A percentile compares a stretch with the other conserved stretches of the same genome.
Conservation (phyloP, 1,139 yeast species). For the Geotrichum siamense region DNA sequence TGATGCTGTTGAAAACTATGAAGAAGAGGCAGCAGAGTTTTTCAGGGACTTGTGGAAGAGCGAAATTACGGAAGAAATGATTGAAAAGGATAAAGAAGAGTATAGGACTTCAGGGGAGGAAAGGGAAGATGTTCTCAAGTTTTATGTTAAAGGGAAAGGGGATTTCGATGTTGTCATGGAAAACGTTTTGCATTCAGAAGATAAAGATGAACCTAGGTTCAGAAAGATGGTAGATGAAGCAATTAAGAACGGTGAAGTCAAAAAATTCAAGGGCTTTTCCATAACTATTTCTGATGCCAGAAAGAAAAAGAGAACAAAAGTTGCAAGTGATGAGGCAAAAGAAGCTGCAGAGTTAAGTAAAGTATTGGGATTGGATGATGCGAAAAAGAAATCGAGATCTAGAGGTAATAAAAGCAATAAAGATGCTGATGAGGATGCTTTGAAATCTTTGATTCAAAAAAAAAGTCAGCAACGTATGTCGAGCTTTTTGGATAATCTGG, state of each 20-base stretch:
- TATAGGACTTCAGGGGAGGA: slow-evolving; percentile 67
- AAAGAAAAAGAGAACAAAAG: slow-evolving; percentile 40
- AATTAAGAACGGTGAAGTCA: slow-evolving; percentile 36
- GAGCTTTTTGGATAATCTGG: slow-evolving; percentile 45
- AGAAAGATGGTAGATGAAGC: slow-evolving; percentile 45
- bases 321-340: slow-evolving; percentile 52
- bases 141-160: slow-evolving; percentile 57
- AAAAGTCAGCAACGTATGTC: slow-evolving; percentile 39
- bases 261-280: slow-evolving; percentile 43
- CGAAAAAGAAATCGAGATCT: slow-evolving; percentile 35
- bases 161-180: slow-evolving; percentile 66
- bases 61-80: slow-evolving; percentile 63
- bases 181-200: slow-evolving; percentile 61
- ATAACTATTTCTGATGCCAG: slow-evolving; percentile 48
- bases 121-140: slow-evolving; percentile 51
- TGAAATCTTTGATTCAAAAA: slow-evolving; percentile 26
- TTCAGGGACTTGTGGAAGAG: slow-evolving; percentile 47
- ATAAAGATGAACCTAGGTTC: slow-evolving; percentile 51
- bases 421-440: slow-evolving; percentile 18
- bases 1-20: slow-evolving; percentile 41
- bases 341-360: slow-evolving; percentile 60
- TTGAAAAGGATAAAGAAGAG: slow-evolving; percentile 57
- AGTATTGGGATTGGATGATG: slow-evolving; percentile 40
- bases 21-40: slow-evolving; percentile 43
- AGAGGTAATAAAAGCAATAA: slow-evolving; percentile 33